A percentile compares a stretch with the other conserved stretches of the same genome.
Evolutionary conservation across 2,329 filamentous ascomycete genomes (phyloP).

Genomic region (Claviceps humidiphila): DNA sequence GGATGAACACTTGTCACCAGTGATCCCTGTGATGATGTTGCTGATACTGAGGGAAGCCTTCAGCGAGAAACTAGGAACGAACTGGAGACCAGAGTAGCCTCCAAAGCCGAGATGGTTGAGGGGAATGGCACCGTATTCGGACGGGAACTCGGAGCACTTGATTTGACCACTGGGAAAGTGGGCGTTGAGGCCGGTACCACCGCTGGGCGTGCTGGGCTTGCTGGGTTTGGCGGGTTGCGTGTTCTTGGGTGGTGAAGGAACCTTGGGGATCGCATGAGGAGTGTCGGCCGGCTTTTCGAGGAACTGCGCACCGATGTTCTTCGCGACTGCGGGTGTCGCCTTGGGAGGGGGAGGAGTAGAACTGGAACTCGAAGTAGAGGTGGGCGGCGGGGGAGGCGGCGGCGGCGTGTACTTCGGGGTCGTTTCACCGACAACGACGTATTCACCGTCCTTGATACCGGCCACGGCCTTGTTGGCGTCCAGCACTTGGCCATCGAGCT

Average conservation of each 20-base stretch:
- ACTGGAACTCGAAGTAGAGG: constrained; percentile 15
- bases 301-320: constrained; percentile 3
- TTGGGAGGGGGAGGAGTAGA: constrained; percentile 22
- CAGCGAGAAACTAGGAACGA: constrained; percentile 36
- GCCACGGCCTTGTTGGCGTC: constrained; percentile 50
- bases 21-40: constrained; percentile 50
- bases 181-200: constrained; percentile 38
- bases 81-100: constrained; percentile 74
- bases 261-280: constrained; percentile 10
- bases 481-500: constrained; percentile 52
- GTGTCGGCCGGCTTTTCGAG: not conserved
- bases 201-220: not conserved
- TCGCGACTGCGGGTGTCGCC: constrained; percentile 4
- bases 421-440: constrained; percentile 49
- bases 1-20: constrained; percentile 44
- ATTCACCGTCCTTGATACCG: constrained; percentile 60
- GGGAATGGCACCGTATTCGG: constrained; percentile 63
- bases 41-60: constrained; percentile 38
- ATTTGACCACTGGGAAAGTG: constrained; percentile 67
- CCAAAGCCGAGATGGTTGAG: constrained; percentile 54
- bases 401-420: constrained; percentile 38
- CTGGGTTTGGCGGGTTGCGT: constrained; percentile 10
- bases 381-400: constrained; percentile 13
- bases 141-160: constrained; percentile 61
- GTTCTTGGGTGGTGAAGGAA: constrained; percentile 11